phyloP scores from a whole-genome alignment of 2,329 filamentous ascomycete genomes.

The Trematosphaeria pertusa region DNA sequence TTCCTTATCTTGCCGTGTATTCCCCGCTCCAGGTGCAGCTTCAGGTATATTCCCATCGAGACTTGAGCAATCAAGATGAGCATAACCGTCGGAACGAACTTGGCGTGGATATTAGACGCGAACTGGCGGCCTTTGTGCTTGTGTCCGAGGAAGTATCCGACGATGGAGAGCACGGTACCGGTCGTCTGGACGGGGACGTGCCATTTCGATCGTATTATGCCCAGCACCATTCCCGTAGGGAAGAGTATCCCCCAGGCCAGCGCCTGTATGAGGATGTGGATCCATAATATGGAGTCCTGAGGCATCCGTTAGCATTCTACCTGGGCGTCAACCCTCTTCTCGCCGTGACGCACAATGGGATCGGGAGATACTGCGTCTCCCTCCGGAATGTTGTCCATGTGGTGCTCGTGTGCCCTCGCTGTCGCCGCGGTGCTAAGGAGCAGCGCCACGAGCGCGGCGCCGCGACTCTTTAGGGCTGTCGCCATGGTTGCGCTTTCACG shows the following conservation, averaged over 20 bases:
- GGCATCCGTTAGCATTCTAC: slow-evolving; percentile 21
- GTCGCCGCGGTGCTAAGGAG: slow-evolving; percentile 50
- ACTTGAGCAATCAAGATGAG: slow-evolving; percentile 79
- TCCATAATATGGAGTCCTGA: slow-evolving; percentile 84
- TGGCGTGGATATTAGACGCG: slow-evolving; percentile 77
- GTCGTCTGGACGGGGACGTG: slow-evolving; percentile 87
- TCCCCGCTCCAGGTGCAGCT: slow-evolving; percentile 85
- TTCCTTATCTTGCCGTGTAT: slow-evolving; percentile 80
- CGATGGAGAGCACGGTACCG: slow-evolving; percentile 75
- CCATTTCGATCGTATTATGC: slow-evolving; percentile 89
- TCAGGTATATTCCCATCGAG: slow-evolving; percentile 83
- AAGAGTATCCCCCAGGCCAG: slow-evolving; percentile 91
- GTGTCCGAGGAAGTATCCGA: slow-evolving; percentile 92
- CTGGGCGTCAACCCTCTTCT: too few species aligned
- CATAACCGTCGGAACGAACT: slow-evolving; percentile 82
- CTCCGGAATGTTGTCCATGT: slow-evolving; percentile 48
- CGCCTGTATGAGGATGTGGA: slow-evolving; percentile 89
- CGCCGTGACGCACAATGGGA: slow-evolving; percentile 45
- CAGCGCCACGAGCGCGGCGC: slow-evolving; percentile 25
- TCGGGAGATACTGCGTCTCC: slow-evolving; percentile 46
- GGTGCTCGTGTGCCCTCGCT: slow-evolving; percentile 48
- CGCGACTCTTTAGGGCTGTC: slow-evolving; percentile 18
- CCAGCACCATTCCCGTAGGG: slow-evolving; percentile 92
- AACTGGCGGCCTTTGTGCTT: slow-evolving; percentile 90
- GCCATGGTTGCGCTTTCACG: slow-evolving; percentile 12